Conservation (phyloP, 345 rosid genomes). For the Litchi chinensis region DNA sequence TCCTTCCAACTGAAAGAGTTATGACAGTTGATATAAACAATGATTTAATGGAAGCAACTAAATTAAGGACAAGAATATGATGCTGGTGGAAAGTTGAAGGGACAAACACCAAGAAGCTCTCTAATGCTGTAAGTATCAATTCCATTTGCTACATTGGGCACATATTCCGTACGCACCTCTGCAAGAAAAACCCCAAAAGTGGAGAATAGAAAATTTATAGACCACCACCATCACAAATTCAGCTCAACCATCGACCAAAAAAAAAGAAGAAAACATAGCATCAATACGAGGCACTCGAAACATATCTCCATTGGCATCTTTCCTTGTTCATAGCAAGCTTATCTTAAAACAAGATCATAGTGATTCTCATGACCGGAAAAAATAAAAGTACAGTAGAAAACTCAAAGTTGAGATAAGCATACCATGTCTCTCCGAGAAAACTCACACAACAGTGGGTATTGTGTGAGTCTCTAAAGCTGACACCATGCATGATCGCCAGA, state of each 20-base stretch:
- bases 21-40: neutral
- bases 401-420: too few relatives aligned
- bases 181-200: constrained; percentile 1
- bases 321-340: too few relatives aligned
- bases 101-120: constrained; percentile 96
- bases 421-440: too few relatives aligned
- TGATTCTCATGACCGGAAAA: too few relatives aligned
- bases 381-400: too few relatives aligned
- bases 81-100: constrained; percentile 98
- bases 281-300: constrained; percentile 52
- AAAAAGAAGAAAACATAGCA: neutral
- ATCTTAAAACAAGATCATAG: too few relatives aligned
- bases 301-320: constrained; percentile 98
- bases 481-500: too few relatives aligned
- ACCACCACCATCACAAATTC: neutral
- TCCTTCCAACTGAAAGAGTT: neutral
- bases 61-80: constrained; percentile 98
- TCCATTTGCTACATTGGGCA: constrained; percentile 83
- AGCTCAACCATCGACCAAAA: neutral
- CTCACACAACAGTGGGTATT: too few relatives aligned
- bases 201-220: neutral
- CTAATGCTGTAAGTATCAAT: constrained; percentile 88
- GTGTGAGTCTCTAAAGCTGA: too few relatives aligned
- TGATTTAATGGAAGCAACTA: neutral
- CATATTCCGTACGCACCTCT: constrained; percentile 99